phyloP scores from a whole-genome alignment of 257 asterid species.

The Catharanthus roseus region DNA sequence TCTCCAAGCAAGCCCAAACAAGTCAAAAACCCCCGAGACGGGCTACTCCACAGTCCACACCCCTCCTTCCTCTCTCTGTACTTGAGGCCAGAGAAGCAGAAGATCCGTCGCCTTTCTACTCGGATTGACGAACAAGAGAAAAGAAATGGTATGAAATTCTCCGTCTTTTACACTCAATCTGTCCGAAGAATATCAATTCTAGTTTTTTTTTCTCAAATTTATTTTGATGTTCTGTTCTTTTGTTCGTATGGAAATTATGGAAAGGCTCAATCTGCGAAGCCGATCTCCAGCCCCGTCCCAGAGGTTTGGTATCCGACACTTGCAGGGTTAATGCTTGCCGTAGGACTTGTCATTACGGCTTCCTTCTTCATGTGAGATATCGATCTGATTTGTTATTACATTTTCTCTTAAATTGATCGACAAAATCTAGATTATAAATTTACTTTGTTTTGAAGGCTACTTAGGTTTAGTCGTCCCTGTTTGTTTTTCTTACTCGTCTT shows the following conservation, averaged over 20 bases:
- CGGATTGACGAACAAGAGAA: background rate
- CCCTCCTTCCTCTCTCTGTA: background rate
- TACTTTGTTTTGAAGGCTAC: background rate
- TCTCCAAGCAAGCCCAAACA: too few species aligned
- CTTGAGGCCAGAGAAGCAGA: slow-evolving; percentile 2
- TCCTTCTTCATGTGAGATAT: slow-evolving; percentile 72
- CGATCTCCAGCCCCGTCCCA: slow-evolving; percentile 91
- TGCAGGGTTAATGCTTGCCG: slow-evolving; percentile 62
- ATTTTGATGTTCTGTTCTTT: background rate
- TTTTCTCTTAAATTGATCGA: background rate
- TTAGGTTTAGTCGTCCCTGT: background rate
- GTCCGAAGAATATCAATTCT: background rate
- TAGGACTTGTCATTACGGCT: slow-evolving; percentile 82
- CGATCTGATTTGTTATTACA: background rate
- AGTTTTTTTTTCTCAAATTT: background rate
- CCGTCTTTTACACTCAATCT: background rate
- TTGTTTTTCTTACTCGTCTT: background rate
- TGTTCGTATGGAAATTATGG: background rate
- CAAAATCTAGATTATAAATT: background rate
- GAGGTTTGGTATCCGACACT: slow-evolving; percentile 85
- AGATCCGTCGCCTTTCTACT: background rate
- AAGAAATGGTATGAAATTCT: slow-evolving; percentile 13
- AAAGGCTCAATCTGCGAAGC: slow-evolving; percentile 66
- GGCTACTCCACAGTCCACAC: too few species aligned
- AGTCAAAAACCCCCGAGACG: too few species aligned